Evolutionary conservation across 768 basidiomycete species (phyloP), one percentile per base, ranked within the genome.

Genomic region (Porphyrellus cyaneotinctus): DNA sequence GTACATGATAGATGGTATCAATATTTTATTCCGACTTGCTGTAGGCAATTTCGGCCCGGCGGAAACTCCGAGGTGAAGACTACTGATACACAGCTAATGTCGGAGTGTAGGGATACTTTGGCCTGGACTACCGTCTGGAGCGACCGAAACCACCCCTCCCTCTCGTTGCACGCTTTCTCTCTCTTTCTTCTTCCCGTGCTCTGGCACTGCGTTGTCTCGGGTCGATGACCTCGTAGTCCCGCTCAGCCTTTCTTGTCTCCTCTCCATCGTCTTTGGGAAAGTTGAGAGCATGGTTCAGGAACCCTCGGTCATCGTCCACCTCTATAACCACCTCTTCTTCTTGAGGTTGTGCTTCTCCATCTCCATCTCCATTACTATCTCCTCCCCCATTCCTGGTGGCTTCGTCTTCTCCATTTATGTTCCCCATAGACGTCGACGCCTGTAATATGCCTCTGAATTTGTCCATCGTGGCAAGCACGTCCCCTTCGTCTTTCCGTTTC

Each of bases 151-250:
- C 63, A 22, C 61, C 56, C 49, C 52, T 67, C 17, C 56, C 63
- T 42, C 56, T 67, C 12, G 58, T 52, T 2, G 66, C 70, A 13
- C 69, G 66, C 47, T 83, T 88, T 61, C 83, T 74, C 53, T 88
- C 87, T 58, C 76, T 74, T 60, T 90, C 89, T 64, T 93, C 91
- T 61, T 91, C 87, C 61, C 76, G 82, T 23, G 91, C 91, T 43
- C 80, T 72, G 22, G 87, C 88, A 39, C 84, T 78, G 50, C 91
- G 71, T 43, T 80, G 78, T 53, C 91, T 72, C 0, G 91, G 90
- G 64, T 93, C 91, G 64, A 93, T 93, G 24, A 93, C 90, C 70
- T 93, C 90, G 62, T 91, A 92, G 52, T 93, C 91, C 48, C 88
- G 71, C 66, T 91, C 86, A 1, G 88, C 91, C 68, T 91, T 91